Evolutionary conservation across 2,329 filamentous ascomycete genomes (phyloP).

Genomic region (Aspergillus neoniger): DNA sequence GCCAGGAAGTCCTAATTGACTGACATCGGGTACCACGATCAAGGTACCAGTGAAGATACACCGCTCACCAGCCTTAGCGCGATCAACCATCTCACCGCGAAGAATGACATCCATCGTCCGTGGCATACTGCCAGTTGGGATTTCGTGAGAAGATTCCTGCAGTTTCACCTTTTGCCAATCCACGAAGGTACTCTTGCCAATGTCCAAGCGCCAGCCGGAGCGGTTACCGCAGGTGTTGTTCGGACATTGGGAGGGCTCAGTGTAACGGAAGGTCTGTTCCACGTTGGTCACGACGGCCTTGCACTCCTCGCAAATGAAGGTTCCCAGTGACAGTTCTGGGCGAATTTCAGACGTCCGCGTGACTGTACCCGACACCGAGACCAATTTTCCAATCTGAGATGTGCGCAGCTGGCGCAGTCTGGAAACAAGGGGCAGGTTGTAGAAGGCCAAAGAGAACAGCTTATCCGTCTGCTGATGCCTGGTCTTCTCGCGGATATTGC

Average conservation of each 20-base stretch:
- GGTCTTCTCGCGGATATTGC: constrained; percentile 66
- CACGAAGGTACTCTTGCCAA: constrained; percentile 93
- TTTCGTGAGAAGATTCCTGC: constrained; percentile 97
- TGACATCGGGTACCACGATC: constrained; percentile 96
- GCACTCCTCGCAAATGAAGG: constrained; percentile 88
- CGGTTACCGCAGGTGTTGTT: constrained; percentile 86
- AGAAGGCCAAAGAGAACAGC: constrained; percentile 89
- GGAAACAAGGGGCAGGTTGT: constrained; percentile 86
- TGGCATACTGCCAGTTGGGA: constrained; percentile 97
- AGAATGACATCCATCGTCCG: constrained; percentile 96
- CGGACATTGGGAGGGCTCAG: constrained; percentile 92
- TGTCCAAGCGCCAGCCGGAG: constrained; percentile 92
- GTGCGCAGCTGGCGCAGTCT: constrained; percentile 84
- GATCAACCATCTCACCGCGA: constrained; percentile 94
- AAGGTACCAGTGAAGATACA: constrained; percentile 96
- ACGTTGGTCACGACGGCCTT: constrained; percentile 83
- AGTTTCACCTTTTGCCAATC: constrained; percentile 99
- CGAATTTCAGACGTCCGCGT: constrained; percentile 96
- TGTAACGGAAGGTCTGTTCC: constrained; percentile 97
- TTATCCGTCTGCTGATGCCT: constrained; percentile 96
- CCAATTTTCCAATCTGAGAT: constrained; percentile 83
- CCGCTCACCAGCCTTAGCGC: constrained; percentile 95
- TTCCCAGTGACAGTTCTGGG: constrained; percentile 87
- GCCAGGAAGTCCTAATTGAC: constrained; percentile 87
- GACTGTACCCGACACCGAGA: constrained; percentile 95